These are phyloP conservation scores for Russula sp. DNA, from an alignment of 768 basidiomycete species.

Conservation along the genomic window DNA sequence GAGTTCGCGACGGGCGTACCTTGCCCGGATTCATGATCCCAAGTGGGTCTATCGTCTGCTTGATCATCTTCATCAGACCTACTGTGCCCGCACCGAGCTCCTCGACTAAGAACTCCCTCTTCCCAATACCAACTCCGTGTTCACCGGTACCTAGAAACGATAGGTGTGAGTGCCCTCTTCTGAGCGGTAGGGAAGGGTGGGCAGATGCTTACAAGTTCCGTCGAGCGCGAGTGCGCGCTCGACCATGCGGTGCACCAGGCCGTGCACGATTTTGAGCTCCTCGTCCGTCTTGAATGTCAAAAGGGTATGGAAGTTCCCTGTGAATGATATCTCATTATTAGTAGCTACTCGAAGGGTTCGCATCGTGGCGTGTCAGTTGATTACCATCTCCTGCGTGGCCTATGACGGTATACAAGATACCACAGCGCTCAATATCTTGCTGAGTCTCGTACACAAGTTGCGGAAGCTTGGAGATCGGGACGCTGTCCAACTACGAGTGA, in stretches of 20 bases:
- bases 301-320: conserved; percentile 42
- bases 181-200: conserved; percentile 16
- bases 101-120: conserved; percentile 69
- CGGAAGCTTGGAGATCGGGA: conserved; percentile 61
- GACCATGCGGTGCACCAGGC: conserved; percentile 54
- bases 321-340: not conserved
- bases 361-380: conserved; percentile 20
- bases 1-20: conserved; percentile 33
- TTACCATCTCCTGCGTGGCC: conserved; percentile 74
- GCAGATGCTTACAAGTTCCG: conserved; percentile 51
- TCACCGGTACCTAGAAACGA: conserved; percentile 60
- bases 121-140: conserved; percentile 85
- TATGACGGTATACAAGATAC: conserved; percentile 58
- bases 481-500: conserved; percentile 30
- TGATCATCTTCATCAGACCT: conserved; percentile 77
- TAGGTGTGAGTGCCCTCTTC: not conserved
- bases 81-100: conserved; percentile 84
- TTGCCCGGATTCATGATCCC: conserved; percentile 83
- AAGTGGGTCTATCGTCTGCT: conserved; percentile 65
- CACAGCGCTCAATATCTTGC: conserved; percentile 52
- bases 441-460: conserved; percentile 64
- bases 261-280: conserved; percentile 32
- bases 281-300: conserved; percentile 35
- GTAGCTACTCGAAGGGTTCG: not conserved
- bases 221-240: conserved; percentile 62